Evolutionary conservation across 306 rosid species (phyloP), one percentile per base, ranked within the genome.

Genomic region (Calophaca sinica): DNA sequence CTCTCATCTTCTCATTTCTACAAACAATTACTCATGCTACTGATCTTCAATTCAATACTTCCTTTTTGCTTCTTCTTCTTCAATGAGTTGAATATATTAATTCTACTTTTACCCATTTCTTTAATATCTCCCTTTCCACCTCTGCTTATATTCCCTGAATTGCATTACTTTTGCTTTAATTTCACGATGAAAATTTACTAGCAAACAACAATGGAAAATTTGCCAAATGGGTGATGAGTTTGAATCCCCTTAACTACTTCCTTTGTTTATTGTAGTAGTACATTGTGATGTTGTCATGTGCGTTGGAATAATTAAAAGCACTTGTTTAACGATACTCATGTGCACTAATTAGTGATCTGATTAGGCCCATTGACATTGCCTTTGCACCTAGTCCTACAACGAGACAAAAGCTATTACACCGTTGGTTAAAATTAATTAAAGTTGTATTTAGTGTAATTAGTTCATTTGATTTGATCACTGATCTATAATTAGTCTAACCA

Each of bases 121-220:
- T 63, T 5, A 58, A 20, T 7, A 6, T 35, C 67, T 74, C 59
- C 65, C 49, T 68, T 62, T 46, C 10, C 45, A 12, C 7, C 2
- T 3, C 6, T 35, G 48, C 62, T 31, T 36, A 12, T 5, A 12
- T 5, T 67, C 5, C 77, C 28, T 75, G n/a, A 74, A 52, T 58
- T 5, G 1, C 68, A 35, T 72, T 72, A 70, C 84, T 84, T 80
- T 79, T 76, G 75, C 87, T 84, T 80, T 76, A 66, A 76, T 80
- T 75, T 52, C 38, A 84, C 76, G 71, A 79, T 51, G 55, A n/a
- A 50, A 36, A 31, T 36, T 65, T 12, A 9, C 28, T 58, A 73
- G 39, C 70, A 66, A 57, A 64, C 26, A 20, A 20, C 26, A 20
- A 1, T 20, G 26, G 26, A 38, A 31, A 28, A 15, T 70, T 76